Percentiles rank a stretch among this genome's conserved stretches.
Conservation (phyloP, 306 rosid species). For the Lotus japonicus region DNA sequence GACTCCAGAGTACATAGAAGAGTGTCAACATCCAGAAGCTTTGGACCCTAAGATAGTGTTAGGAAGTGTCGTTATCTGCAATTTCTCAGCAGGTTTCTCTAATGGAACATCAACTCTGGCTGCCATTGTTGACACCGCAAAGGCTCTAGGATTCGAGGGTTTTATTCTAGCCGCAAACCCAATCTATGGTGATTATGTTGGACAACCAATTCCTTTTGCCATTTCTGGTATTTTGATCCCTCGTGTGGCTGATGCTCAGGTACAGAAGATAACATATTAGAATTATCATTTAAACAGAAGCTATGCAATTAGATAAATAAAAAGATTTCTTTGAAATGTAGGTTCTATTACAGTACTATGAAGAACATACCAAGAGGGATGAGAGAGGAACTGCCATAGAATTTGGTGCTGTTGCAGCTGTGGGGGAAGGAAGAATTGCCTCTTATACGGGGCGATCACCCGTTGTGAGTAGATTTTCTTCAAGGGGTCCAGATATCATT, state of each 20-base stretch:
- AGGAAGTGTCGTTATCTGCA: conserved; percentile 62
- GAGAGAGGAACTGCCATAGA: conserved; percentile 32
- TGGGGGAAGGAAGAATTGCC: conserved; percentile 75
- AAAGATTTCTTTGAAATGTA: not conserved
- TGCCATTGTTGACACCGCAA: conserved; percentile 52
- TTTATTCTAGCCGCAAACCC: conserved; percentile 65
- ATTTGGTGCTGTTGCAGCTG: conserved; percentile 43
- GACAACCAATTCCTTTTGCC: conserved; percentile 58
- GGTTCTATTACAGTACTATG: conserved; percentile 55
- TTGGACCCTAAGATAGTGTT: conserved; percentile 40
- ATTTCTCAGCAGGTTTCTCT: conserved; percentile 65
- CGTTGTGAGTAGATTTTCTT: conserved; percentile 71
- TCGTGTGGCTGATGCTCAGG: conserved; percentile 55
- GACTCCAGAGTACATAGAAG: conserved; percentile 48
- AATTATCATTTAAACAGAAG: not conserved
- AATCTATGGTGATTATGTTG: conserved; percentile 57
- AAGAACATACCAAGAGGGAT: conserved; percentile 46
- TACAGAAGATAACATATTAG: conserved; percentile 3
- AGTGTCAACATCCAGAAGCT: conserved; percentile 78
- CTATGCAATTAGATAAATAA: not conserved
- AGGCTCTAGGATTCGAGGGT: conserved; percentile 41
- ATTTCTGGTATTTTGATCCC: conserved; percentile 67
- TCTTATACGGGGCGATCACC: conserved; percentile 52
- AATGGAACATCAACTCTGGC: conserved; percentile 54
- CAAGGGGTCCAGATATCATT: conserved; percentile 80